These are phyloP conservation scores for Saksenaea oblongispora DNA, from an alignment of 371 early-diverging fungal species.

Conservation along the genomic window DNA sequence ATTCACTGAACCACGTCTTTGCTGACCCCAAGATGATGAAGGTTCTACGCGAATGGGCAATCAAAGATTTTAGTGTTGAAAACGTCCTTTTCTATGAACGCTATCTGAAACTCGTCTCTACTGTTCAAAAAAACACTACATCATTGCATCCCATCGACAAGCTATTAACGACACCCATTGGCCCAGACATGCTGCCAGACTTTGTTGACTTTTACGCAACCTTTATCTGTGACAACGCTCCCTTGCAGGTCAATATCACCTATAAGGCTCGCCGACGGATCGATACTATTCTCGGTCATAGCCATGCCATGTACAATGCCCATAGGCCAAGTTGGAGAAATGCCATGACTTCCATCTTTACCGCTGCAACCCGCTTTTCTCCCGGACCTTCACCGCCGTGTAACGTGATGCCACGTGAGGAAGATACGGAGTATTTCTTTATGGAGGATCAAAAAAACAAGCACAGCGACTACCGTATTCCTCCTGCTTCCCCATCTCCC, in stretches of 20 bases:
- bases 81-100: conserved; percentile 34
- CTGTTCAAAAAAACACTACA: conserved; percentile 1
- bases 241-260: conserved; percentile 32
- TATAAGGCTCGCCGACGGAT: conserved; percentile 19
- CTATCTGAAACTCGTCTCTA: conserved; percentile 15
- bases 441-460: background rate
- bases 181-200: conserved; percentile 5
- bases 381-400: background rate
- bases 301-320: background rate
- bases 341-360: background rate
- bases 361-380: background rate
- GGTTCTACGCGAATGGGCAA: conserved; percentile 26
- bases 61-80: conserved; percentile 39
- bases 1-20: conserved; percentile 19
- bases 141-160: background rate
- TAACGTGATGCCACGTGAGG: background rate
- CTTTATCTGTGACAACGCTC: conserved; percentile 23
- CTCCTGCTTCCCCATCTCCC: background rate
- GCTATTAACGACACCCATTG: conserved; percentile 4
- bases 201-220: conserved; percentile 27
- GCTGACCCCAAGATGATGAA: conserved; percentile 18
- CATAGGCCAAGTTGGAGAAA: background rate
- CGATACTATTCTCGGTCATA: conserved; percentile 6
- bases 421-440: background rate
- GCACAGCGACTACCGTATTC: background rate